Evolutionary conservation across 2,329 filamentous ascomycete species (phyloP).

Genomic region (Pestalotiopsis sp.): DNA sequence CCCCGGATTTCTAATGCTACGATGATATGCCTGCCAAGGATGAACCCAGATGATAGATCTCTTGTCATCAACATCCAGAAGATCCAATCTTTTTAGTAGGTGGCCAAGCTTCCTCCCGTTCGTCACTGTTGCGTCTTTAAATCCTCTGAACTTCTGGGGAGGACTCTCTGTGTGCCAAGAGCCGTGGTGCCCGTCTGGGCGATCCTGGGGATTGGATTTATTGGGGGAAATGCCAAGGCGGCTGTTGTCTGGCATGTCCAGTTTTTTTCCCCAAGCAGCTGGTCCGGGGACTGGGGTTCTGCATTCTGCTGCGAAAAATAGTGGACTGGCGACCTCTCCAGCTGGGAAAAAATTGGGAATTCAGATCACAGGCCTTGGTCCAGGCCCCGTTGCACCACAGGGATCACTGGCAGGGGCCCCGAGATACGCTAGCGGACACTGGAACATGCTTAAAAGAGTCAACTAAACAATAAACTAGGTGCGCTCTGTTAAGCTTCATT

Average conservation of each 20-base stretch:
- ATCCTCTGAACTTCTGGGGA: not conserved
- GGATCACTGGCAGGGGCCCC: not conserved
- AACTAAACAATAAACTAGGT: not conserved
- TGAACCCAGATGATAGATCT: not conserved
- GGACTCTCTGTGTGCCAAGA: not conserved
- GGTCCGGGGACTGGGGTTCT: slow-evolving; percentile 1
- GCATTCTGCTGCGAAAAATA: not conserved
- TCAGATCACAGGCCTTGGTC: not conserved
- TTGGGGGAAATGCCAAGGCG: not conserved
- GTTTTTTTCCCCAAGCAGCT: slow-evolving; percentile 2
- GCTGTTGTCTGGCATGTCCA: not conserved
- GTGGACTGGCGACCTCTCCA: not conserved
- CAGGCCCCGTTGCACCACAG: not conserved
- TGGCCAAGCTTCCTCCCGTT: not conserved
- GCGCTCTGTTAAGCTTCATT: not conserved
- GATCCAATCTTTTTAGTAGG: not conserved
- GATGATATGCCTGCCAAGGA: not conserved
- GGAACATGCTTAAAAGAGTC: not conserved
- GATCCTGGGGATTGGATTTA: not conserved
- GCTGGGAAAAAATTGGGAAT: not conserved
- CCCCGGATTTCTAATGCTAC: not conserved
- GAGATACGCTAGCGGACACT: not conserved
- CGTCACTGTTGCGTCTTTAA: not conserved
- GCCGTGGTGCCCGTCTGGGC: slow-evolving; percentile 4
- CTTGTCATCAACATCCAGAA: not conserved